Percentiles rank a stretch among this genome's conserved stretches.
phyloP scores from a whole-genome alignment of 768 basidiomycete genomes.

The Macrocybe gigantea region DNA sequence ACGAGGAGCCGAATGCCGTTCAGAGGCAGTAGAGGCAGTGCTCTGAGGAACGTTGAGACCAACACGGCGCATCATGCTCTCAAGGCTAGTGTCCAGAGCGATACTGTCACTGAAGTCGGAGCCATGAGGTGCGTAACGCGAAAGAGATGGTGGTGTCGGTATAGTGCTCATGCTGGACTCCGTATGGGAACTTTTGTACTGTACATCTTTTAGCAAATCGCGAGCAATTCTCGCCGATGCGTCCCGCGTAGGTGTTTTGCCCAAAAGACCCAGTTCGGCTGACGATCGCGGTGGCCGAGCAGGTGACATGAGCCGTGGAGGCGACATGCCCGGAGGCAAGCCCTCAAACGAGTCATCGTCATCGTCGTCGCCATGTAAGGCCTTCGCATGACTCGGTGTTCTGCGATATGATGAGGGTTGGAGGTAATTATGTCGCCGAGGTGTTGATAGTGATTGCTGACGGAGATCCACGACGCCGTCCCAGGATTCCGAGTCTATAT shows the following conservation, averaged over 20 bases:
- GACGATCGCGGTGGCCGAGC: conserved; percentile 44
- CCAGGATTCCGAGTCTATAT: conserved; percentile 51
- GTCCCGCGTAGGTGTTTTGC: conserved; percentile 66
- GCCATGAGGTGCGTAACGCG: conserved; percentile 50
- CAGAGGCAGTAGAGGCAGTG: conserved; percentile 17
- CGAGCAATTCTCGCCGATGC: conserved; percentile 65
- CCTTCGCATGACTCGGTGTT: conserved; percentile 13
- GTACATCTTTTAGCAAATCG: conserved; percentile 54
- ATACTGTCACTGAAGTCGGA: conserved; percentile 40
- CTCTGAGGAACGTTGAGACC: conserved; percentile 37
- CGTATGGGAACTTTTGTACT: conserved; percentile 31
- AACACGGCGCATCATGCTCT: conserved; percentile 64
- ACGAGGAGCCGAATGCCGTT: not conserved
- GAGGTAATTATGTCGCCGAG: conserved; percentile 23
- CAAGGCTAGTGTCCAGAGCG: conserved; percentile 51
- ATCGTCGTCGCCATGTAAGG: conserved; percentile 15
- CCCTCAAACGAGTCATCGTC: conserved; percentile 50
- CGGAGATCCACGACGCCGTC: conserved; percentile 70
- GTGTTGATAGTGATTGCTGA: conserved; percentile 45
- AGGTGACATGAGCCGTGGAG: conserved; percentile 52
- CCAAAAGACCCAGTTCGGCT: conserved; percentile 40
- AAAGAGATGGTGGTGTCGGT: conserved; percentile 65
- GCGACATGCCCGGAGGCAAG: conserved; percentile 52
- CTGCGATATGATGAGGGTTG: conserved; percentile 9
- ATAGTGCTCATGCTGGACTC: conserved; percentile 68